Evolutionary conservation across 1,284 basidiomycete genomes (phyloP), one percentile per base, ranked within the genome.

Genomic region (Ganoderma lingzhi): DNA sequence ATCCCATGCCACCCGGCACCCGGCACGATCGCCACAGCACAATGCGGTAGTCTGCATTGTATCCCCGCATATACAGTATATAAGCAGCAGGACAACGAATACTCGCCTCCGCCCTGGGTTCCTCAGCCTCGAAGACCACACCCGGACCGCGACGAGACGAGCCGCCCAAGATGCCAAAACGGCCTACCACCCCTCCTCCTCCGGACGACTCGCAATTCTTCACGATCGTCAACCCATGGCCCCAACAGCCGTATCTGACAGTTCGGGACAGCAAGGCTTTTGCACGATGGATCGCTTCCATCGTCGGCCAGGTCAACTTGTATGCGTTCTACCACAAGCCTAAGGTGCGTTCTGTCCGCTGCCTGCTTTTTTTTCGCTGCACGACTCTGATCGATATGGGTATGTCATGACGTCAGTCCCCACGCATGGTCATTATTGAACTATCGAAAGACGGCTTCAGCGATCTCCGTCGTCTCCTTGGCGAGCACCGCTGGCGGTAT

Each of bases 391-490:
- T 12, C 48, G 28, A 48, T 10, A 19, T 28, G 10, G 28, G 42
- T 10, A 19, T 28, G 10, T 32, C 2, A 51, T 58, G 53, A 4
- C 48, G 35, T 4, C 1, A 92, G 90, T 84, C 90, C 1, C 84
- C 86, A n/a, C 88, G 85, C 53, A 90, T 88, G 82, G 85, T 93
- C 44, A 82, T 93, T 42, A 82, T 93, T 59, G 90, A 92, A 69
- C 78, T 93, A 64, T 79, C 80, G 32, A 84, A 85, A 9, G 72
- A 76, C 0, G 83, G 78, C 61, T 63, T 74, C 39, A n/a, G 12
- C 0, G 65, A 83, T 51, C 83, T 85, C 63, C 80, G 84, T 19
- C 76, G 75, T 8, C 76, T 93, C 3, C 82, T 93, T 10, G 92
- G 92, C 51, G 86, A 86, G 73, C 92, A 93, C 74, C 81, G 82